Base-by-base conservation (phyloP, 176 grass and related monocot species). In the Luzula sylvatica region DNA sequence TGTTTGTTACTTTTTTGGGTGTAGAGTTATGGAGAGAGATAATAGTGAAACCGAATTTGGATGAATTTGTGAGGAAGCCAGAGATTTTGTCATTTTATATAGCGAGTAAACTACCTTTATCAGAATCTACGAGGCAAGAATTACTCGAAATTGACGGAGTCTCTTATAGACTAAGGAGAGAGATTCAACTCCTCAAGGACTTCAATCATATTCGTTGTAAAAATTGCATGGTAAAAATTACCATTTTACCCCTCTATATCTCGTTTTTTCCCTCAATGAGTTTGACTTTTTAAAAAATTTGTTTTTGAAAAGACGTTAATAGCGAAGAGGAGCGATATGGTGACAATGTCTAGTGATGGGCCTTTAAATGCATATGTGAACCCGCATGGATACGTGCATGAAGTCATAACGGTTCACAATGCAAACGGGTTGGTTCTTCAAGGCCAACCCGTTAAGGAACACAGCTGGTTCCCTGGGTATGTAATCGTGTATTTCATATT, bases 401-500 rank as follows among this genome's bases (percentile, higher is more conserved):
- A 95, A 63, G 65, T 78, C 17, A 86, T 88, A 56, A 73, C 77
- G n/a, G 58, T 88, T 50, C 32, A 82, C 42, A 75, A 60, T 53
- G 71, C 68, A 28, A 82, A 28, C 20, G 77, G 90, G 30, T 70
- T 95, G 64, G 66, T 23, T 49, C 54, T 82, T 61, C 12, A 3
- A 15, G 80, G 84, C 21, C 1, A 5, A 18, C 77, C 83, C 42
- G 73, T 58, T 29, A 74, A 79, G 72, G 72, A 68, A 62, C 59
- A 88, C 72, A 95, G 84, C 66, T 95, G 67, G 84, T 95, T 95
- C 78, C 77, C 84, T 54, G 84, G 77, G 90, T 95, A 85, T 75
- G 50, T 11, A 39, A 20, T 44, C 25, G n/a, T n/a, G n/a, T n/a
- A n/a, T n/a, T n/a, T n/a, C n/a, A 23, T 13, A 14, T 52, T 65